Conservation (phyloP, 768 basidiomycete species). For the Glaciozyma antarctica region DNA sequence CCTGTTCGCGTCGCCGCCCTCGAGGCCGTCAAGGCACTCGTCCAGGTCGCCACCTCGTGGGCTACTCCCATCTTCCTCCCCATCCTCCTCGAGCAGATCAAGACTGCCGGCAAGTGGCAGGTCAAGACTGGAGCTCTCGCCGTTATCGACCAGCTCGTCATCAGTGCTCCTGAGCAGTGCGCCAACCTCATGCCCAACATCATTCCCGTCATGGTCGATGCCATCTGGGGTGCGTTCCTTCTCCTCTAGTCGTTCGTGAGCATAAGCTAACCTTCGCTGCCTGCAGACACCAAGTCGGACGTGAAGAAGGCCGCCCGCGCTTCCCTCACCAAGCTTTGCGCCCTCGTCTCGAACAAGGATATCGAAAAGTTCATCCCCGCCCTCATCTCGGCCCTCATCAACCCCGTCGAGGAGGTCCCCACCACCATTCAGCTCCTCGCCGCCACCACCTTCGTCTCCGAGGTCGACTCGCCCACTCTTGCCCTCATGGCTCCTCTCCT, state of each 20-base stretch:
- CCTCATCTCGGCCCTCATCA: constrained; percentile 87
- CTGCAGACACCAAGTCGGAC: constrained; percentile 75
- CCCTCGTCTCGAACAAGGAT: constrained; percentile 90
- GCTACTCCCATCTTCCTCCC: constrained; percentile 60
- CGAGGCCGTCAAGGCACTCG: constrained; percentile 65
- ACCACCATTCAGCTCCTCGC: constrained; percentile 91
- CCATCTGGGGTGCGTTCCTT: constrained; percentile 69
- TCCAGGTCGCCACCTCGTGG: constrained; percentile 77
- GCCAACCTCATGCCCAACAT: constrained; percentile 50
- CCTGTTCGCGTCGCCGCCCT: constrained; percentile 75
- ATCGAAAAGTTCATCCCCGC: constrained; percentile 76
- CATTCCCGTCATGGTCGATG: constrained; percentile 93
- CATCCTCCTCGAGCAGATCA: constrained; percentile 51
- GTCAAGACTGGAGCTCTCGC: constrained; percentile 87
- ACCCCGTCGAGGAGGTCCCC: constrained; percentile 94
- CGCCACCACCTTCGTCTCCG: constrained; percentile 90
- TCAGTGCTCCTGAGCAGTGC: constrained; percentile 34
- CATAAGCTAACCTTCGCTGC: neutral
- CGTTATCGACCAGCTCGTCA: constrained; percentile 48
- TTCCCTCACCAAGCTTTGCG: constrained; percentile 54
- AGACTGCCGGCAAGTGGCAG: constrained; percentile 73
- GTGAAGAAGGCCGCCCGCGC: constrained; percentile 74
- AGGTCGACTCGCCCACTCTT: constrained; percentile 88
- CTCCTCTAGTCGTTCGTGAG: neutral
- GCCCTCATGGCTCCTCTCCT: constrained; percentile 91